Base-by-base conservation (phyloP, 371 early-diverging fungal species). In the Mortierella sp. region DNA sequence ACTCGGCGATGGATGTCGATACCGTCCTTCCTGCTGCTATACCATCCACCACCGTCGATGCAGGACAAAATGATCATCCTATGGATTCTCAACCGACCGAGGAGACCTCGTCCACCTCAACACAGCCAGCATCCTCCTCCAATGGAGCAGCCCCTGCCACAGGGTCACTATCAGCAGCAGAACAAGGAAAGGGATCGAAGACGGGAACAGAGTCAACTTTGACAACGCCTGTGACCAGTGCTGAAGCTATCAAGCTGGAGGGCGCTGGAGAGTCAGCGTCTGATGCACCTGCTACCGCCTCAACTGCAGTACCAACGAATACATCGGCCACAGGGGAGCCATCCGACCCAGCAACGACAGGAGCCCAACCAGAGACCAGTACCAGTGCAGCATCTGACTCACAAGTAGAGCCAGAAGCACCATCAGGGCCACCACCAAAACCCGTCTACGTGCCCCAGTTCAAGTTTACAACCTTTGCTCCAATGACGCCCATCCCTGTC, bases 401-500 rank as follows among this genome's bases (percentile, higher is more conserved):
- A n/a, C 48, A 44, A 43, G 5, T 55, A 67, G 26, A 48, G 37
- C 69, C 59, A 44, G 43, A 74, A 28, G 61, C 54, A 28, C 55
- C 64, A n/a, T 21, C 46, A 6, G 50, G 37, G 26, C 71, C 73
- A 26, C 67, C 80, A 21, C 50, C 74, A 5, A 50, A 64, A n/a
- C 75, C 75, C n/a, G 72, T 46, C 13, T 86, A 82, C 37, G 54
- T 74, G 0, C 86, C 86, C 13, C 86, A 86, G 55, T 86, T 86
- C 77, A 81, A 78, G 59, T 86, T 82, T 24, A 86, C 86, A 9
- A 86, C 86, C 1, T 86, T 86, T 61, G 40, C 82, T 10, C 75
- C 82, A 2, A 72, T 77, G 79, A 76, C 76, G 2, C 69, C 73
- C 2, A 40, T 86, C 37, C 86, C 86, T 14, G 79, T 77, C 6